Percentiles rank a stretch among this genome's conserved stretches.
Evolutionary conservation across 768 basidiomycete species (phyloP).

Genomic region (Mycena haematopus): DNA sequence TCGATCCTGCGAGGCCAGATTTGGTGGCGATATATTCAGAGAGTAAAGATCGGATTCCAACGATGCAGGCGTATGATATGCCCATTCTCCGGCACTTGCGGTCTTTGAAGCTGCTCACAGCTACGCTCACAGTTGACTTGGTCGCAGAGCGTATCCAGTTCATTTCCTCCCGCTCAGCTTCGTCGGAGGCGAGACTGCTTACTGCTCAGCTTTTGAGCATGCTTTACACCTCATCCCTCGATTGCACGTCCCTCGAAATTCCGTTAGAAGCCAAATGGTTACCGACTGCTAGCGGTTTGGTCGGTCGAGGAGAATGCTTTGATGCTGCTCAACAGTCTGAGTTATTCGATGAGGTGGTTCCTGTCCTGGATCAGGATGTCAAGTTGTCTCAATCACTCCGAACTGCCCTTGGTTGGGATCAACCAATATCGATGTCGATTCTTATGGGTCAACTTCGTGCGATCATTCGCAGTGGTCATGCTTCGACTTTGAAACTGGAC

Average conservation of each 20-base stretch:
- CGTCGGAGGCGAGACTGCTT: conserved; percentile 13
- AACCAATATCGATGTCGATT: conserved; percentile 38
- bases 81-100: conserved; percentile 27
- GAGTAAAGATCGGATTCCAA: conserved; percentile 29
- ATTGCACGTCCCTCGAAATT: conserved; percentile 28
- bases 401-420: conserved; percentile 46
- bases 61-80: conserved; percentile 15
- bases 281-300: conserved; percentile 45
- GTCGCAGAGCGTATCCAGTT: conserved; percentile 44
- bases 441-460: conserved; percentile 43
- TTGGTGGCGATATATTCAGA: conserved; percentile 25
- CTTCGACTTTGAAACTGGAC: conserved; percentile 28
- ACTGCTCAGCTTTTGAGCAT: conserved; percentile 35
- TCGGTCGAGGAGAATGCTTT: conserved; percentile 37
- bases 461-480: conserved; percentile 14
- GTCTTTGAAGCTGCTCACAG: conserved; percentile 37
- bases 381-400: conserved; percentile 38
- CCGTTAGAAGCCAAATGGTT: conserved; percentile 40
- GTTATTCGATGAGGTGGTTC: conserved; percentile 50
- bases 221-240: conserved; percentile 30
- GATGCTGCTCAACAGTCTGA: conserved; percentile 34
- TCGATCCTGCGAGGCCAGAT: conserved; percentile 29
- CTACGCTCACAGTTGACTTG: conserved; percentile 37
- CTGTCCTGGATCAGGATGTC: conserved; percentile 36
- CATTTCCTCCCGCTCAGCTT: conserved; percentile 34